Conservation (phyloP, 1,284 basidiomycete species). For the Wolfiporia cocos region DNA sequence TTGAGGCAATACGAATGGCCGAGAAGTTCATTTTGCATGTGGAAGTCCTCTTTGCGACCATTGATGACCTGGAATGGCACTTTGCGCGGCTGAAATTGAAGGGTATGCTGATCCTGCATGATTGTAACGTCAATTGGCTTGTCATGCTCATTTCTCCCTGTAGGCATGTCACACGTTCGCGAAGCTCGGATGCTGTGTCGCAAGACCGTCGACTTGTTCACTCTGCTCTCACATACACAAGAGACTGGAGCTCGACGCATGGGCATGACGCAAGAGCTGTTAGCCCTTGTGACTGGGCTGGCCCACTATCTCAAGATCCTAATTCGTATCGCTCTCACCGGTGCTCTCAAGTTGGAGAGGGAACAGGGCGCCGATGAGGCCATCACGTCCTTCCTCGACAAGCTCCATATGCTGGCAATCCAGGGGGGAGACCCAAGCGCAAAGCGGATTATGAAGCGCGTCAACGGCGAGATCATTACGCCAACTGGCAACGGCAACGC, state of each 20-base stretch:
- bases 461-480: constrained; percentile 54
- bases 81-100: constrained; percentile 81
- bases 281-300: constrained; percentile 96
- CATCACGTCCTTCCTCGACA: constrained; percentile 87
- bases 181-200: constrained; percentile 98
- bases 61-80: constrained; percentile 92
- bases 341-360: constrained; percentile 91
- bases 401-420: constrained; percentile 86
- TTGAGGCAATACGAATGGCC: constrained; percentile 96
- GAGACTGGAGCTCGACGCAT: constrained; percentile 85
- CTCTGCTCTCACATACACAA: constrained; percentile 93
- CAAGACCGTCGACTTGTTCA: constrained; percentile 98
- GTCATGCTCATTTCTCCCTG: not conserved
- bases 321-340: constrained; percentile 95
- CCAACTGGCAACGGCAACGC: constrained; percentile 41
- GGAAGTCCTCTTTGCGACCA: constrained; percentile 94
- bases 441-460: constrained; percentile 59
- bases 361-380: constrained; percentile 82
- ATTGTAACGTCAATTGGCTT: not conserved
- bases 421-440: constrained; percentile 82
- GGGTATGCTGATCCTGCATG: constrained; percentile 53
- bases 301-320: constrained; percentile 99
- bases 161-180: constrained; percentile 96
- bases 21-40: constrained; percentile 99
- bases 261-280: constrained; percentile 95